Evolutionary conservation across 441 rosid genomes (phyloP), one percentile per base, ranked within the genome.

Genomic region (Codiaeum variegatum): DNA sequence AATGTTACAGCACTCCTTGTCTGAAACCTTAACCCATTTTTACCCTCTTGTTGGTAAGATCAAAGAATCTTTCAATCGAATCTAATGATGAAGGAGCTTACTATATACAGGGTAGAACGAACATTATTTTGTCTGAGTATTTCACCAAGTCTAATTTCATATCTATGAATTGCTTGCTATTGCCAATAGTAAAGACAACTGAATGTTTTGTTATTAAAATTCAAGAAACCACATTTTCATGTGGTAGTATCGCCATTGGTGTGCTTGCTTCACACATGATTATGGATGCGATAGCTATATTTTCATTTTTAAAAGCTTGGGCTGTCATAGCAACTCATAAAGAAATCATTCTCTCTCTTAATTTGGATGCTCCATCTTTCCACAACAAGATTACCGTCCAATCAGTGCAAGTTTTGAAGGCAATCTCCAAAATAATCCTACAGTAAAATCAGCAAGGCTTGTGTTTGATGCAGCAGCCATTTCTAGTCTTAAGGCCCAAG

Each of bases 181-280:
- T n/a, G 26, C 56, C 56, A 19, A n/a, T n/a, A 8, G 21, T 0
- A 24, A 5, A 3, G n/a, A 5, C n/a, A 4, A 1, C 5, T 46
- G 51, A 19, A 12, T 46, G 0, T 46, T 15, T 16, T 15, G 18
- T 28, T 28, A 28, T 8, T 3, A 28, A 8, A 36, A 58, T 58
- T 0, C 80, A 78, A 56, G 28, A 76, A 29, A 83, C 62, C 55
- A 49, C 54, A 12, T 80, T 83, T 32, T 46, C 72, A 2, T 80
- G 82, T n/a, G 80, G 82, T 0, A 80, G 83, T 21, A 10, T 80
- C 5, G 78, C 70, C 0, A 6, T 83, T 23, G 76, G 71, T 3
- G 3, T 75, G 2, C 38, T 73, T 70, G 2, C 54, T 31, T 63
- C 76, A 7, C 85, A 83, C 58, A 67, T 69, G 58, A 40, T 81